Percentiles rank a stretch among this genome's conserved stretches.
These are phyloP conservation scores for Naganishia kalamii DNA, from an alignment of 768 basidiomycete genomes.

Conservation along the genomic window DNA sequence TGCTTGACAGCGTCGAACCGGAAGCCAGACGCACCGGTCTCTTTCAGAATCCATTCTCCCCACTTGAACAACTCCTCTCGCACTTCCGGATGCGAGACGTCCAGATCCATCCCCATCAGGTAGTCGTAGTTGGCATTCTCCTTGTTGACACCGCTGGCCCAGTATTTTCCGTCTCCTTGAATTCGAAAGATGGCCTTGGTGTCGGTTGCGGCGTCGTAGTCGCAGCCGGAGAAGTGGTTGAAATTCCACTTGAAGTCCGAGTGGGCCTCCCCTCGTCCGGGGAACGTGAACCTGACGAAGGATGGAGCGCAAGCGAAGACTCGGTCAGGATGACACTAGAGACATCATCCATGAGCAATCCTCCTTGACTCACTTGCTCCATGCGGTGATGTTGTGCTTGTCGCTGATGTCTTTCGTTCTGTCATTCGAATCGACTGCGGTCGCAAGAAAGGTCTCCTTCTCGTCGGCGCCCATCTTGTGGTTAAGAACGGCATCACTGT, in stretches of 20 bases:
- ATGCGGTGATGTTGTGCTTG: constrained; percentile 63
- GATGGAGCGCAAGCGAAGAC: constrained; percentile 10
- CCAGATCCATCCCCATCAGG: constrained; percentile 51
- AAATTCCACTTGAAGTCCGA: constrained; percentile 52
- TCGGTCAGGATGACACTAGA: neutral
- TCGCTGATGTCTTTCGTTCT: constrained; percentile 59
- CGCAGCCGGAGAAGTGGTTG: constrained; percentile 70
- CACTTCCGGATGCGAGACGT: constrained; percentile 75
- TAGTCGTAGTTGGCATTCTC: constrained; percentile 59
- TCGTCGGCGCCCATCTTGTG: constrained; percentile 70
- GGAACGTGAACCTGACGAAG: constrained; percentile 66
- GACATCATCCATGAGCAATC: neutral
- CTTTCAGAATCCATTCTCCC: constrained; percentile 63
- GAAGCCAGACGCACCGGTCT: constrained; percentile 58
- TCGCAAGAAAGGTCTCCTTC: constrained; percentile 61
- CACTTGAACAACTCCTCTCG: constrained; percentile 30
- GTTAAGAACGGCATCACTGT: constrained; percentile 85
- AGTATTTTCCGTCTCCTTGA: constrained; percentile 61
- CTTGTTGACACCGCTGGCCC: constrained; percentile 71
- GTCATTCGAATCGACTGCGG: constrained; percentile 65
- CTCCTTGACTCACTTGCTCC: constrained; percentile 42
- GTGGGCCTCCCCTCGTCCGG: constrained; percentile 62
- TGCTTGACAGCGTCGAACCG: constrained; percentile 90
- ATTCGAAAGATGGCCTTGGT: constrained; percentile 62
- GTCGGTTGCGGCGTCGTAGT: constrained; percentile 68